A percentile compares a stretch with the other conserved stretches of the same genome.
phyloP scores from a whole-genome alignment of 2,329 filamentous ascomycete species.

The Chaetomium globosum region DNA sequence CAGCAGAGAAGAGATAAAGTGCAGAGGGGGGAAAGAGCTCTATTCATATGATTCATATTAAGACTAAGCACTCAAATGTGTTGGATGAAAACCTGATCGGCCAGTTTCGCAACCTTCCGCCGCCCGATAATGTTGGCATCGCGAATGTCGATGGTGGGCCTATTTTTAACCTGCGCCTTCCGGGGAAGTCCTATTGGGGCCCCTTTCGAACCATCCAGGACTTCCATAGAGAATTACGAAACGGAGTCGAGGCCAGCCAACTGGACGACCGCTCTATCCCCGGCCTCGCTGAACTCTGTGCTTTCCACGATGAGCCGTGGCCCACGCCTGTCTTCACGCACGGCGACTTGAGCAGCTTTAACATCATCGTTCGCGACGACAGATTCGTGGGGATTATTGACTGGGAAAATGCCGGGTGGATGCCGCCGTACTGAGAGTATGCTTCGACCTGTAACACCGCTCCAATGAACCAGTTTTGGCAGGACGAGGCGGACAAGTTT shows the following conservation, averaged over 20 bases:
- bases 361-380: background rate
- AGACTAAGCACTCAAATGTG: too few species aligned
- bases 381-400: background rate
- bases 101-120: background rate
- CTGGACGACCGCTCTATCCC: background rate
- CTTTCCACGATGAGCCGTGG: background rate
- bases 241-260: background rate
- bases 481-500: background rate
- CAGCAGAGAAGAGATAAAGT: too few species aligned
- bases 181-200: background rate
- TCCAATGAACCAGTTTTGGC: background rate
- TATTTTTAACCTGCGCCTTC: background rate
- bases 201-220: background rate
- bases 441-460: background rate
- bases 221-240: background rate
- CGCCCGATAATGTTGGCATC: background rate
- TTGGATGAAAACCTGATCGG: too few species aligned
- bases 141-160: background rate
- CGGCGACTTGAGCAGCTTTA: conserved; percentile 2
- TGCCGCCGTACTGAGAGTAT: background rate
- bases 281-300: background rate
- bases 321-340: background rate
- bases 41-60: too few species aligned
- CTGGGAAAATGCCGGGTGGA: background rate
- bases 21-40: too few species aligned